These are phyloP conservation scores for Sclerotinia borealis DNA, from an alignment of 2,329 filamentous ascomycete species.

Conservation along the genomic window DNA sequence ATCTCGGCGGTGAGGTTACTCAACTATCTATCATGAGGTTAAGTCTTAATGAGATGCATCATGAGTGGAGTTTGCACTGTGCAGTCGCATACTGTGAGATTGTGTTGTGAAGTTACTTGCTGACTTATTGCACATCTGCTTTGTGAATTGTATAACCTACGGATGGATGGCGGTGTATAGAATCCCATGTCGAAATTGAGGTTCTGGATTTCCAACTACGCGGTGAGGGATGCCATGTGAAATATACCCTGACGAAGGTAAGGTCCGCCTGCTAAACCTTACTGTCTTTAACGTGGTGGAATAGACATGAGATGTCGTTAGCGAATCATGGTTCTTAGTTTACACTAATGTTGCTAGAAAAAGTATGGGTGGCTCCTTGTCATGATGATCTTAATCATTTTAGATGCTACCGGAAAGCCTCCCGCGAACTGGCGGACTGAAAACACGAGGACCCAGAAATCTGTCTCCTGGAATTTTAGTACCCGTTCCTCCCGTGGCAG, in stretches of 20 bases:
- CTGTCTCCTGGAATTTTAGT: slow-evolving; percentile 9
- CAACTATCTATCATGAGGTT: slow-evolving; percentile 6
- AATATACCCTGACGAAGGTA: neutral
- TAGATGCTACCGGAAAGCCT: slow-evolving; percentile 13
- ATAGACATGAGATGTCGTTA: too few species aligned
- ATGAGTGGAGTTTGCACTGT: slow-evolving; percentile 12
- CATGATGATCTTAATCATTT: slow-evolving; percentile 6
- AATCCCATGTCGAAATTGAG: slow-evolving; percentile 8
- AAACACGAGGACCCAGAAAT: slow-evolving; percentile 11
- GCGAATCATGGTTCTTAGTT: neutral
- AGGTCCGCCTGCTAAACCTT: neutral
- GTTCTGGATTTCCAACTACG: slow-evolving; percentile 11
- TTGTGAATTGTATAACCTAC: slow-evolving; percentile 6
- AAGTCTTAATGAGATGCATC: too few species aligned
- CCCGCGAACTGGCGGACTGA: slow-evolving; percentile 9
- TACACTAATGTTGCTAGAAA: neutral
- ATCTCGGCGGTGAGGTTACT: slow-evolving; percentile 13
- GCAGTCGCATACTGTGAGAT: slow-evolving; percentile 11
- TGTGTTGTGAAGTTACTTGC: slow-evolving; percentile 9
- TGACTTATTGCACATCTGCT: neutral
- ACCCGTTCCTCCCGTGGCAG: slow-evolving; percentile 6
- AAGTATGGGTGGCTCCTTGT: slow-evolving; percentile 1
- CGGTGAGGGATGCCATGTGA: slow-evolving; percentile 11
- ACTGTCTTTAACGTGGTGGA: neutral
- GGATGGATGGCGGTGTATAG: slow-evolving; percentile 7